Percentiles rank a stretch among this genome's conserved stretches.
These are phyloP conservation scores for Cystoderma amianthinum DNA, from an alignment of 768 basidiomycete species.

Conservation along the genomic window DNA sequence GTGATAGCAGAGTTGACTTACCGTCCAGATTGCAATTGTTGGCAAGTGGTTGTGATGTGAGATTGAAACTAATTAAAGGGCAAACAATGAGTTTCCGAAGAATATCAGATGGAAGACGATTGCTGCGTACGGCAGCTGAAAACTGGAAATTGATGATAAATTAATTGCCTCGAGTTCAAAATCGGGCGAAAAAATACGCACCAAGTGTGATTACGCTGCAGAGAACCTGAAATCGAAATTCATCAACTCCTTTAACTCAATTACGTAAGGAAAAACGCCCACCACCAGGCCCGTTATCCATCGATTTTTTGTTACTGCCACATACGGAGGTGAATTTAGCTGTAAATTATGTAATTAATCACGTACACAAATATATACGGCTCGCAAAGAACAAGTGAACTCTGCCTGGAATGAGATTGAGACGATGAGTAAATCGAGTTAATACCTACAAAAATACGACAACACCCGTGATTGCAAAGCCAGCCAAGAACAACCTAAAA, in stretches of 20 bases:
- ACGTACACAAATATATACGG: background rate
- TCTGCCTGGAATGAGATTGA: background rate
- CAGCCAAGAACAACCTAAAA: background rate
- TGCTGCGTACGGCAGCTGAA: background rate
- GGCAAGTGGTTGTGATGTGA: background rate
- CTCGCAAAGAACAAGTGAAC: background rate
- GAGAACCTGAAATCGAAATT: background rate
- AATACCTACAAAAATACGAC: background rate
- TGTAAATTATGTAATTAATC: background rate
- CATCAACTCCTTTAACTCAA: background rate
- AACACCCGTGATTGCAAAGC: background rate
- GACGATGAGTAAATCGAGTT: background rate
- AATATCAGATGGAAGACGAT: background rate
- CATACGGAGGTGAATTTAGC: background rate
- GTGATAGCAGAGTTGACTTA: background rate
- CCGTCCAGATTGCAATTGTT: no score
- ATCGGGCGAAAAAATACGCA: background rate
- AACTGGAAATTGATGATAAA: background rate
- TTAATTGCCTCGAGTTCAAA: background rate
- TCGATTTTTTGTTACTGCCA: background rate
- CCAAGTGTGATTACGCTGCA: background rate
- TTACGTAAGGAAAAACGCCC: no score
- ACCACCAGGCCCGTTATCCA: background rate
- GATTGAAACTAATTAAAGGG: background rate
- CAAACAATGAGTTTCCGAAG: background rate